Conservation (phyloP, 805 yeast genomes). For the Cyberlindnera maclurae region DNA sequence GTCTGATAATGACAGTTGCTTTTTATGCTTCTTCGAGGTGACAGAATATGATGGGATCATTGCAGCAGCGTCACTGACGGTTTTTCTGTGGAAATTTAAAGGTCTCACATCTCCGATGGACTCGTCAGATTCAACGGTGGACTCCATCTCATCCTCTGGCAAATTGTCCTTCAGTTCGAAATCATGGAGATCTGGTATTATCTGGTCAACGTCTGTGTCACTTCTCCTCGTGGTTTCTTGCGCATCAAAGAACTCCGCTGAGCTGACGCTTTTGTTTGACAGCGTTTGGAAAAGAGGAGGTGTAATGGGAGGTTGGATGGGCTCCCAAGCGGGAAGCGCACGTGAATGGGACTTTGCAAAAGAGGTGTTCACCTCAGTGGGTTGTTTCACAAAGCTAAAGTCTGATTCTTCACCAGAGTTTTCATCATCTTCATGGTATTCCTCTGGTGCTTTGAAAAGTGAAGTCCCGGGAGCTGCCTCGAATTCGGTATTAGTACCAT, state of each 20-base stretch:
- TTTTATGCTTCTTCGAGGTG: constrained; percentile 9
- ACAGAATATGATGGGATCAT: constrained; percentile 1
- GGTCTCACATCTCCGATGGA: constrained; percentile 17
- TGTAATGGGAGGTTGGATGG: too few species aligned
- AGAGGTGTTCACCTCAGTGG: too few species aligned
- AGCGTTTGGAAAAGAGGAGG: too few species aligned
- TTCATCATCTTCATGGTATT: neutral
- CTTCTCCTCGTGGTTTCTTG: constrained; percentile 4
- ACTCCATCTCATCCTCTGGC: neutral
- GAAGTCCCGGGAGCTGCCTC: too few species aligned
- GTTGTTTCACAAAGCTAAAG: constrained; percentile 1
- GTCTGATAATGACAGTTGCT: constrained; percentile 22
- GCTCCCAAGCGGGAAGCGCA: too few species aligned
- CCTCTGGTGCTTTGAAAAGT: too few species aligned
- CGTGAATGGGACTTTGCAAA: too few species aligned
- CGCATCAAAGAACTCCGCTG: constrained; percentile 15
- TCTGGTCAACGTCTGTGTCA: constrained; percentile 1
- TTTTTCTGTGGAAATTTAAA: constrained; percentile 19
- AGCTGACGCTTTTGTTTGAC: neutral
- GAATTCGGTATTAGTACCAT: too few species aligned
- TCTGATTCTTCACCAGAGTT: neutral
- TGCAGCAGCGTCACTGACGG: constrained; percentile 12
- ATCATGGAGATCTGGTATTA: neutral
- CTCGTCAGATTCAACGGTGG: neutral
- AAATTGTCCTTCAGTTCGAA: neutral